Percentiles rank a stretch among this genome's conserved stretches.
Evolutionary conservation across 805 yeast genomes (phyloP).

Genomic region (Pichia exigua): DNA sequence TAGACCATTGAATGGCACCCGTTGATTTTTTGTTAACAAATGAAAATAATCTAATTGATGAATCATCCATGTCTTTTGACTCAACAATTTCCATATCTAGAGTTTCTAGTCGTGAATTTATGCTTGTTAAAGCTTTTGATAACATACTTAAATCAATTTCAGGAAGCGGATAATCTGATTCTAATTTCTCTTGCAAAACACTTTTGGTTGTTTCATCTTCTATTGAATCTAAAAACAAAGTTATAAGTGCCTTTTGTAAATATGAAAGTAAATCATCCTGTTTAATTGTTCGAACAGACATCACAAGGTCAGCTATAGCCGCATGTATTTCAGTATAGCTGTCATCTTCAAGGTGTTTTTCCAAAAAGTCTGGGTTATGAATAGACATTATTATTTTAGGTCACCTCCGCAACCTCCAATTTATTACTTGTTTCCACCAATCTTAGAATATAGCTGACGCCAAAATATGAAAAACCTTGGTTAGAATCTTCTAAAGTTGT

Average conservation of each 20-base stretch:
- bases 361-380: not conserved
- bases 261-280: constrained; percentile 5
- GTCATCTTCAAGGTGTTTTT: not conserved
- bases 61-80: constrained; percentile 26
- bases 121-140: constrained; percentile 11
- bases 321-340: constrained; percentile 9
- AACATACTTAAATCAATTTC: constrained; percentile 1
- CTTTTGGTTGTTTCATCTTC: not conserved
- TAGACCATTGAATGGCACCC: constrained; percentile 31
- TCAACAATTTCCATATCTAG: constrained; percentile 35
- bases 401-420: too few relatives aligned
- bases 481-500: too few relatives aligned
- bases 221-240: not conserved
- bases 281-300: constrained; percentile 9
- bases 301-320: constrained; percentile 14
- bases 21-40: constrained; percentile 36
- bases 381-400: not conserved
- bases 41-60: constrained; percentile 26
- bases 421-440: not conserved
- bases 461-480: not conserved
- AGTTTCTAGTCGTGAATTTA: constrained; percentile 26
- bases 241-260: constrained; percentile 1
- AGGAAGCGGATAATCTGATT: not conserved
- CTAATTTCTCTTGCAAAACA: not conserved
- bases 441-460: not conserved